phyloP scores from a whole-genome alignment of 202 grass and related monocot genomes.

The Bolboschoenoplectus hybrid region DNA sequence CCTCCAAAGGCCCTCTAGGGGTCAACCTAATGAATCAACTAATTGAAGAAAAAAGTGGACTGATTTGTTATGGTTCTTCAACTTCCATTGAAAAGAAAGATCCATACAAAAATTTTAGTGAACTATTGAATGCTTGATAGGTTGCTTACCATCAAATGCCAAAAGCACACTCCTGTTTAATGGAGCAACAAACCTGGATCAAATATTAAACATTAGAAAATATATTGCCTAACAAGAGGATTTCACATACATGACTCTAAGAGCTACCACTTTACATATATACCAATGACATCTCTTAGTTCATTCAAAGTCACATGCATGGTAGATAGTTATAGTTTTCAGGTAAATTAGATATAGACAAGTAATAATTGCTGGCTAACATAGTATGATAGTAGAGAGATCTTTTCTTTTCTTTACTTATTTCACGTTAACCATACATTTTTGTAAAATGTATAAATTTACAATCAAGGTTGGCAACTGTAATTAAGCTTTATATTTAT shows the following conservation, averaged over 20 bases:
- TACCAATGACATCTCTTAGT: not conserved
- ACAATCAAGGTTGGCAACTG: constrained; percentile 15
- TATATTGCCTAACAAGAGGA: constrained; percentile 5
- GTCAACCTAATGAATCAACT: constrained; percentile 1
- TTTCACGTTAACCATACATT: not conserved
- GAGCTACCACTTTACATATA: constrained; percentile 13
- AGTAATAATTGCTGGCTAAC: constrained; percentile 1
- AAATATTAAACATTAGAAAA: constrained; percentile 35
- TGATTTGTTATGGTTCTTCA: constrained; percentile 19
- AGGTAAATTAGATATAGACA: constrained; percentile 10
- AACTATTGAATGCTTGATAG: constrained; percentile 3
- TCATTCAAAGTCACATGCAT: constrained; percentile 9
- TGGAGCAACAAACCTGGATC: constrained; percentile 74
- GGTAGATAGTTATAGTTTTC: not conserved
- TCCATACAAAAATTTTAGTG: not conserved
- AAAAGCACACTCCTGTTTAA: constrained; percentile 51
- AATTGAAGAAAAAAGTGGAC: not conserved
- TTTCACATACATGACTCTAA: constrained; percentile 18
- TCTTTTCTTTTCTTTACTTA: constrained; percentile 10
- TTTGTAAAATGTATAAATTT: not conserved
- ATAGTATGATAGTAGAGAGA: not conserved
- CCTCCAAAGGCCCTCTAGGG: not conserved
- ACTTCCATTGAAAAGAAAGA: constrained; percentile 5
- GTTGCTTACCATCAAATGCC: constrained; percentile 43
- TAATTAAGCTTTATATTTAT: not conserved